Base-by-base conservation (phyloP, 1,284 basidiomycete genomes). In the Macrocystidia cucumis region DNA sequence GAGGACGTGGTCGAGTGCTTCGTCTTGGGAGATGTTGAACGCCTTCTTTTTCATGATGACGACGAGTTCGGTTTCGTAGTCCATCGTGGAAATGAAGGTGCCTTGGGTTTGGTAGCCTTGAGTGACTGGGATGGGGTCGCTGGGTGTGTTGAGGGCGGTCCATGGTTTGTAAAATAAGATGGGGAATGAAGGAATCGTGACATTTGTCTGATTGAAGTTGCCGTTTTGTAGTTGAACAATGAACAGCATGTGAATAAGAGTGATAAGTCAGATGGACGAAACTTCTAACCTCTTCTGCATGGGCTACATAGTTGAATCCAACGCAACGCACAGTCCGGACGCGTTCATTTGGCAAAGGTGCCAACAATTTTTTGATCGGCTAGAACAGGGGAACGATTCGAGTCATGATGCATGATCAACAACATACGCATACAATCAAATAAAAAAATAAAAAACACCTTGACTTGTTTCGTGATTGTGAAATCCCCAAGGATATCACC, bases 1-100 rank as follows among this genome's bases (percentile, higher is more conserved):
- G n/a, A 65, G 52, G 29, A 68, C 60, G 35, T 63, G 59, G 38
- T 66, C 62, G n/a, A 66, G 44, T 2, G 63, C 65, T 35, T 62
- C 60, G 13, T 58, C 62, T 12, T 62, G 60, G 3, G 60, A 55
- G 39, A 67, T 63, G 42, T 67, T 62, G 49, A 59, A 62, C 8
- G 62, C 62, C 35, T 53, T 54, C 44, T 60, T 63, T 48, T 59
- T 60, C n/a, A 67, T 62, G 4, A 67, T 46, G 9, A 67, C 50
- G n/a, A 65, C 65, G 27, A 67, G 51, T 40, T 67, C 65, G 7
- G 62, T 61, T 44, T 67, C 65, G 35, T 62, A 65, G 42, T 66
- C 64, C 61, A 63, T 63, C 7, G 46, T 49, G 0, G 60, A 62
- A 11, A 56, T 60, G 47, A 65, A 65, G 39, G 61, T 57, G 20